A percentile compares a stretch with the other conserved stretches of the same genome.
Evolutionary conservation across 805 yeast genomes (phyloP).

Genomic region (Ogataea neopini): DNA sequence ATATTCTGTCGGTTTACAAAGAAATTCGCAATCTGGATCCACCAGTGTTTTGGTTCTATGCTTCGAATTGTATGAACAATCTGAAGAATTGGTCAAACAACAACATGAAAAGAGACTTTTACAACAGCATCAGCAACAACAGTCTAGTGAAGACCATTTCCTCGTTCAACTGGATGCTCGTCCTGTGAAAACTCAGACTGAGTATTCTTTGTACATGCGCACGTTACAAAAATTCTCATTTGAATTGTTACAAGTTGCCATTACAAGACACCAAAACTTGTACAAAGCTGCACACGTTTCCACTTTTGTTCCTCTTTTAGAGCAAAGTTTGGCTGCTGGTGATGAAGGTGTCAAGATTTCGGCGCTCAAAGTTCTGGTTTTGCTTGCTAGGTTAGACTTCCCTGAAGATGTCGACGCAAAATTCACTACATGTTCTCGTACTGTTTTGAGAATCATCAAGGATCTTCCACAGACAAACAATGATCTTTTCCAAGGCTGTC

Average conservation of each 20-base stretch:
- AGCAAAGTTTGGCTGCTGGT: slow-evolving; percentile 57
- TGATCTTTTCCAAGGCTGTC: slow-evolving; percentile 76
- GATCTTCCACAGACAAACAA: slow-evolving; percentile 76
- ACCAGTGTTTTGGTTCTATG: slow-evolving; percentile 67
- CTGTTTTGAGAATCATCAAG: slow-evolving; percentile 61
- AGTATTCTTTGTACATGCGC: slow-evolving; percentile 54
- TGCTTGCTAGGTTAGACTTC: slow-evolving; percentile 63
- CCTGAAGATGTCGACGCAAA: slow-evolving; percentile 49
- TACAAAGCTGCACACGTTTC: slow-evolving; percentile 59
- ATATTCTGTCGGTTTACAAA: slow-evolving; percentile 74
- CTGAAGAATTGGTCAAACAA: slow-evolving; percentile 36
- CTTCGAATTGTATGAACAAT: slow-evolving; percentile 65
- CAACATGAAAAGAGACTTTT: slow-evolving; percentile 15
- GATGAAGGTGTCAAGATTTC: slow-evolving; percentile 78
- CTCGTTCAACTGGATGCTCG: slow-evolving; percentile 70
- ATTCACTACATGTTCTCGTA: slow-evolving; percentile 62
- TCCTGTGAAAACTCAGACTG: slow-evolving; percentile 52
- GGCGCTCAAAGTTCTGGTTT: slow-evolving; percentile 60
- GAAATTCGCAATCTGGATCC: slow-evolving; percentile 58
- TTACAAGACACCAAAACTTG: slow-evolving; percentile 62
- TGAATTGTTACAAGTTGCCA: slow-evolving; percentile 71
- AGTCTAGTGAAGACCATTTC: slow-evolving; percentile 53
- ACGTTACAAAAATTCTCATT: slow-evolving; percentile 75
- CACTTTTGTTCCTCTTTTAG: slow-evolving; percentile 76
- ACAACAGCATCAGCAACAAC: slow-evolving; percentile 14